Evolutionary conservation across 2,329 filamentous ascomycete species (phyloP), one percentile per base, ranked within the genome.

Genomic region (Fusarium nurragi): DNA sequence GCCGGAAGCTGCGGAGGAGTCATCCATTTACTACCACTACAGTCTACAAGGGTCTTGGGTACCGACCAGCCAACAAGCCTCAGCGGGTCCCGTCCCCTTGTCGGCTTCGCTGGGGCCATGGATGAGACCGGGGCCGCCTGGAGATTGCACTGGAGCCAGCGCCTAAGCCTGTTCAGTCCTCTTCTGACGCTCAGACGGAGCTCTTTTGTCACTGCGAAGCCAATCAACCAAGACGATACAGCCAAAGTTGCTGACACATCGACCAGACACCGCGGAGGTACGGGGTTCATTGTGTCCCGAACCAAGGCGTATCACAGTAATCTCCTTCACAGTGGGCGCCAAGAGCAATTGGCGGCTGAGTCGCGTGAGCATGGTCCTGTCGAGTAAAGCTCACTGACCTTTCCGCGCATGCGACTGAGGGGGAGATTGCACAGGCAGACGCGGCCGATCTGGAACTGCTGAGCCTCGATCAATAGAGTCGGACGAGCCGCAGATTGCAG

Each of bases 1-100:
- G 32, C 32, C 71, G 71, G 71, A 73, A 68, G 71, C 68, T 69
- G 63, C 71, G 71, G 64, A 71, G 64, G 67, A 54, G 66, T 53
- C 64, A 54, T 54, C 48, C 13, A n/a, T n/a, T n/a, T n/a, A n/a
- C n/a, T n/a, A 61, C 49, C 25, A 9, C 12, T 26, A 26, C 25
- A 34, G 16, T 34, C 32, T 74, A 73, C 71, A 64, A 65, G 65
- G 54, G 52, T 51, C 44, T 46, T 58, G 61, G 54, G 70, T 72
- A 68, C 59, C 59, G 28, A 47, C 58, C 52, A 65, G 54, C 57
- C 43, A 67, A 57, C 67, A 62, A 68, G 65, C 51, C 64, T 48
- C 64, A 67, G 64, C 41, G 65, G 65, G 52, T 43, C 65, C 65
- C 57, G 37, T 41, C 46, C 47, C 41, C 47, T 50, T 54, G 58